Evolutionary conservation across 129 eudicot genomes (phyloP).

Genomic region (Flaveria linearis): DNA sequence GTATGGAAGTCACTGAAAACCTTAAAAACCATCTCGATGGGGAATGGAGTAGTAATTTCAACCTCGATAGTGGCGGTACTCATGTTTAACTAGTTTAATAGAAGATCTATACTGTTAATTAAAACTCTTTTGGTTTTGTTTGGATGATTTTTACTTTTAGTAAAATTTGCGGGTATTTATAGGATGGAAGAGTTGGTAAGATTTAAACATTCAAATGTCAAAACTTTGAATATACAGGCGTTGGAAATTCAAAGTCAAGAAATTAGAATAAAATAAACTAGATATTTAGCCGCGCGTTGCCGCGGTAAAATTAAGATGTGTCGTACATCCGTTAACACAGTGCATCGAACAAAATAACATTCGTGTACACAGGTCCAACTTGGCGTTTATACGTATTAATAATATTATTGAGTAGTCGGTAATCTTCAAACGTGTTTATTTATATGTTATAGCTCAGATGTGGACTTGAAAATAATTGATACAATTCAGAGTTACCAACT

Average conservation of each 20-base stretch:
- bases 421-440: too few species aligned
- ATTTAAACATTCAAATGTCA: background rate
- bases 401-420: too few species aligned
- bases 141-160: conserved; percentile 1
- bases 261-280: background rate
- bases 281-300: too few species aligned
- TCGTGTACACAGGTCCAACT: too few species aligned
- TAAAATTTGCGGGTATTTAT: conserved; percentile 2
- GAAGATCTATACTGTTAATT: background rate
- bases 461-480: too few species aligned
- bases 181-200: background rate
- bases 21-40: background rate
- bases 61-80: background rate
- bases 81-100: background rate
- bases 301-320: too few species aligned
- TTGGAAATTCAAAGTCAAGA: background rate
- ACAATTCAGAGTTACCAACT: too few species aligned
- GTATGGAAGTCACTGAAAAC: background rate
- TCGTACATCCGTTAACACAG: too few species aligned
- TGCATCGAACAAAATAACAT: too few species aligned
- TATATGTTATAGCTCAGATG: too few species aligned
- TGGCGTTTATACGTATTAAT: too few species aligned
- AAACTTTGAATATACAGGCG: background rate
- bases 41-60: background rate
- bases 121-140: background rate